Evolutionary conservation across 768 basidiomycete species (phyloP), one percentile per base, ranked within the genome.

Genomic region (Boletus sensibilis): DNA sequence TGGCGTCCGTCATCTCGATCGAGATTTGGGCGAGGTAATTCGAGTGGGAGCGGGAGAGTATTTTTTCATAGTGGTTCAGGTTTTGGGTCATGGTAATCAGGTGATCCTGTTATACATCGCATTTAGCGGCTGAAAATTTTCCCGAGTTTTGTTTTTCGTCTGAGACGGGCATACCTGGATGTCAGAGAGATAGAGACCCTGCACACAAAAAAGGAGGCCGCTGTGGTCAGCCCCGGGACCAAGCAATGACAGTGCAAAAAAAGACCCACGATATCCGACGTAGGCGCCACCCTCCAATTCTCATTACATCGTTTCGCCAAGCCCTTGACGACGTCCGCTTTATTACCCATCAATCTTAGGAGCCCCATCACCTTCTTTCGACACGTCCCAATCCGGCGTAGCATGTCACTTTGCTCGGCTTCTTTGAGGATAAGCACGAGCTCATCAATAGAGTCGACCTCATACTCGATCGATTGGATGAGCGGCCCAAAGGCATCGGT

Each of bases 1-100:
- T 99, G 40, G 97, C 97, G 66, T 98, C 95, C 35, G 94, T 96
- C 96, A 98, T 99, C 78, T 98, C 97, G 74, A 99, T 98, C 41
- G 94, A 97, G 64, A 99, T 99, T 68, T 98, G 97, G 1, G 97
- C 97, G 49, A 99, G 87, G 75, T 99, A 99, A 71, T 99, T 99
- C 37, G 95, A 98, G 74, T 99, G 97, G 39, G 96, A 98, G 39
- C 97, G 88, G 5, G 96, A 98, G 10, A 99, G 80, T 68, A 99
- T 98, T 79, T 98, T 99, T 71, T 99, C 97, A 78, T 98, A 99
- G 74, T 98, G 97, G 71, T 98, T 99, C 80, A 99, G 71, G 70
- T 96, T 98, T 75, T 99, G 97, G 3, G 97, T 99, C 94, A 98
- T 98, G 21, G 97, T 99, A 74, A 98, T 98, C 72, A 99, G 75